Conservation (phyloP, 208 protist genomes). For the Trypanosoma brucei region DNA sequence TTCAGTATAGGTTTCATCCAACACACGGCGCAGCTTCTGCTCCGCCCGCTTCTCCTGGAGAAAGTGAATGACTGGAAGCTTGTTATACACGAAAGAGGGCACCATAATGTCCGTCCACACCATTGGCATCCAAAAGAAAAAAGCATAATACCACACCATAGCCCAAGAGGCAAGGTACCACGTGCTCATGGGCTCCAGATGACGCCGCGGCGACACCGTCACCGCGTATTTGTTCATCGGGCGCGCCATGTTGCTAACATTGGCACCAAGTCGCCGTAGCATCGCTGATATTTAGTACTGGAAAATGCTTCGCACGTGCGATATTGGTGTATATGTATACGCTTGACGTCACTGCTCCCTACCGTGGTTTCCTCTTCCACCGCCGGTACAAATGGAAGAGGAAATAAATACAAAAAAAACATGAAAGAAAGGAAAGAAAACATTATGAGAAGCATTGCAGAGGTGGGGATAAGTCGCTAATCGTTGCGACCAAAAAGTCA, state of each 20-base stretch:
- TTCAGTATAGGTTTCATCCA: constrained; percentile 82
- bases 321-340: not conserved
- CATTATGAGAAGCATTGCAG: too few relatives aligned
- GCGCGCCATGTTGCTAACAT: constrained; percentile 29
- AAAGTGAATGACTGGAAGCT: constrained; percentile 85
- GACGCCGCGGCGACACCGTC: constrained; percentile 44
- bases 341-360: too few relatives aligned
- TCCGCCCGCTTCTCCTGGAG: constrained; percentile 83
- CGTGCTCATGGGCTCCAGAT: constrained; percentile 83
- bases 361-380: too few relatives aligned
- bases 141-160: constrained; percentile 81
- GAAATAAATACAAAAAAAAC: too few relatives aligned
- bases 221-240: constrained; percentile 31
- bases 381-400: too few relatives aligned
- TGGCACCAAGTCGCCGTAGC: constrained; percentile 24
- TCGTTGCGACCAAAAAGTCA: too few relatives aligned
- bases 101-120: constrained; percentile 82
- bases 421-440: too few relatives aligned
- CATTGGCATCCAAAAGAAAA: constrained; percentile 88
- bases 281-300: constrained; percentile 3
- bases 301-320: not conserved
- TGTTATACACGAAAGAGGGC: constrained; percentile 84
- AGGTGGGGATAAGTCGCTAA: too few relatives aligned
- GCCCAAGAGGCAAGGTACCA: constrained; percentile 86
- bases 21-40: constrained; percentile 78